Conservation (phyloP, 1,284 basidiomycete genomes). For the Inonotus obliquus region DNA sequence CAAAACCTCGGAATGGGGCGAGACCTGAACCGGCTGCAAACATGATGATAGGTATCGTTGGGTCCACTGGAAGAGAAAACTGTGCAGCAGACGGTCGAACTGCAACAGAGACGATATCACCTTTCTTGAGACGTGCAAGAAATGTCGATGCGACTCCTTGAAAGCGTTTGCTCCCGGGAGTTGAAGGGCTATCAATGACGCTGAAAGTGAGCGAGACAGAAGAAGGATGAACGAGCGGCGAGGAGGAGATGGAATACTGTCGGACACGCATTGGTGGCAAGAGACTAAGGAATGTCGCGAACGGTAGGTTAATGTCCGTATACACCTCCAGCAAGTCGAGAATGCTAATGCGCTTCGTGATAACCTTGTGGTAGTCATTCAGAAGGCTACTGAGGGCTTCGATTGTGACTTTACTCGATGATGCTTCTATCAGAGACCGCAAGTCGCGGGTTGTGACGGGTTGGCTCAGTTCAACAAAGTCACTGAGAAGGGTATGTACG, state of each 20-base stretch:
- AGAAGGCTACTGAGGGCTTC: constrained; percentile 28
- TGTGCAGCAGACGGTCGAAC: constrained; percentile 38
- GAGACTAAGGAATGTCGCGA: constrained; percentile 38
- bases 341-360: constrained; percentile 37
- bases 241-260: constrained; percentile 52
- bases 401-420: constrained; percentile 22
- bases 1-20: constrained; percentile 50
- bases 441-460: constrained; percentile 40
- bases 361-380: constrained; percentile 33
- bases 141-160: constrained; percentile 46
- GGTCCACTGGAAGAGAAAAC: constrained; percentile 46
- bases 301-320: constrained; percentile 35
- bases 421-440: constrained; percentile 24
- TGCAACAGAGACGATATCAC: constrained; percentile 41
- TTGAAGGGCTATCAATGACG: constrained; percentile 36
- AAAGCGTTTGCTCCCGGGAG: constrained; percentile 28
- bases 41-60: constrained; percentile 40
- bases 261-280: constrained; percentile 48
- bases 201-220: constrained; percentile 44
- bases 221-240: constrained; percentile 42
- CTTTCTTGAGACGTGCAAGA: constrained; percentile 38
- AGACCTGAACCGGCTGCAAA: constrained; percentile 47
- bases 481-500: constrained; percentile 34
- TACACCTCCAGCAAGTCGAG: constrained; percentile 42
- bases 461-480: constrained; percentile 47